Evolutionary conservation across 371 early-diverging fungal genomes (phyloP).

Genomic region (Rhizopus sp.): DNA sequence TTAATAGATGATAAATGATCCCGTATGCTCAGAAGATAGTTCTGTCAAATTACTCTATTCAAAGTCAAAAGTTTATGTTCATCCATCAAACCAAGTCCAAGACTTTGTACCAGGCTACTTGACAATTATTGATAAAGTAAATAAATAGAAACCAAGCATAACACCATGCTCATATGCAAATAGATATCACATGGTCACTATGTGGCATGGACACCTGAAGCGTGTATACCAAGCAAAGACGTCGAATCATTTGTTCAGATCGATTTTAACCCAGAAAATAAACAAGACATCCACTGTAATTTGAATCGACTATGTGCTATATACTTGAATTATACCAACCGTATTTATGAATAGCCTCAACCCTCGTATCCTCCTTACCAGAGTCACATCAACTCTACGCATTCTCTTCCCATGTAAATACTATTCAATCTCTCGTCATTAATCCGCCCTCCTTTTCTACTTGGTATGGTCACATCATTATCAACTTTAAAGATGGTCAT

Average conservation of each 20-base stretch:
- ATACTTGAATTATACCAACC: background rate
- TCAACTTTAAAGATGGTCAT: conserved; percentile 47
- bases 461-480: conserved; percentile 47
- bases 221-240: conserved; percentile 38
- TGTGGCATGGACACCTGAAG: conserved; percentile 53
- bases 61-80: conserved; percentile 54
- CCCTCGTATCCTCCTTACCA: conserved; percentile 23
- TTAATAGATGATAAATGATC: conserved; percentile 5
- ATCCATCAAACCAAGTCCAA: conserved; percentile 33
- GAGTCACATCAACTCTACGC: conserved; percentile 37
- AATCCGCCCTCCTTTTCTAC: conserved; percentile 44
- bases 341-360: conserved; percentile 13
- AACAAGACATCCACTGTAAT: conserved; percentile 28
- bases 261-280: conserved; percentile 32
- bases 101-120: conserved; percentile 48
- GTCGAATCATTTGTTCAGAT: conserved; percentile 46
- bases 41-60: conserved; percentile 44
- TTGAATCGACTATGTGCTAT: background rate
- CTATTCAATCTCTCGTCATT: conserved; percentile 41
- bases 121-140: conserved; percentile 45
- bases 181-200: conserved; percentile 37
- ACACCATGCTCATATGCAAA: background rate
- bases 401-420: conserved; percentile 25
- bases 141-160: background rate
- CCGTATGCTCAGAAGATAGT: background rate